These are phyloP conservation scores for Xerocomellus intermedius DNA, from an alignment of 768 basidiomycete species.

Conservation along the genomic window DNA sequence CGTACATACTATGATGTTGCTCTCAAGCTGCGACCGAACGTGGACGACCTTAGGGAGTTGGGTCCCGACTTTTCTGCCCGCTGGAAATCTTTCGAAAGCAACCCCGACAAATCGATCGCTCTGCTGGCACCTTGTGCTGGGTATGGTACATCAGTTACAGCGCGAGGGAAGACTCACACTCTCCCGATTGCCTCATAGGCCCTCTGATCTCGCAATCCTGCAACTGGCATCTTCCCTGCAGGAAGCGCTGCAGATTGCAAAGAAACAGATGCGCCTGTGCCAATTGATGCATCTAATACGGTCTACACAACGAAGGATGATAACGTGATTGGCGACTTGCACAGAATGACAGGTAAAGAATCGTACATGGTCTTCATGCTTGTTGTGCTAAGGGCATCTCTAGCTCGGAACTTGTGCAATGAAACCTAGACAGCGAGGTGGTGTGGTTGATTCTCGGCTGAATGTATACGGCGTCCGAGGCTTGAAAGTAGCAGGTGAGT, in stretches of 20 bases:
- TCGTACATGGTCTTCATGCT: background rate
- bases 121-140: conserved; percentile 42
- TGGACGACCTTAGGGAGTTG: too few relatives aligned
- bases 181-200: conserved; percentile 6
- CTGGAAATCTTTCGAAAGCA: conserved; percentile 52
- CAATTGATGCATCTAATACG: too few relatives aligned
- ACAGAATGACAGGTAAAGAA: conserved; percentile 18
- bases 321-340: conserved; percentile 31
- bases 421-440: conserved; percentile 55
- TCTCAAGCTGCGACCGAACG: too few relatives aligned
- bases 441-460: conserved; percentile 61
- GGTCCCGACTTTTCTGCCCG: too few relatives aligned
- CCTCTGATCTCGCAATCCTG: conserved; percentile 26
- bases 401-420: conserved; percentile 68
- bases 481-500: conserved; percentile 57
- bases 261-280: conserved; percentile 13
- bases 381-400: background rate
- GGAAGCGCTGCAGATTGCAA: conserved; percentile 29
- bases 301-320: conserved; percentile 35
- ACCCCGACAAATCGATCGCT: conserved; percentile 56
- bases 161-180: background rate
- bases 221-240: conserved; percentile 21
- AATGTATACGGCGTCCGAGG: conserved; percentile 60
- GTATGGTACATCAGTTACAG: conserved; percentile 24
- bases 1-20: too few relatives aligned